Conservation (phyloP, 495 filamentous ascomycete species). For the Melanomma pulvis-pyrius region DNA sequence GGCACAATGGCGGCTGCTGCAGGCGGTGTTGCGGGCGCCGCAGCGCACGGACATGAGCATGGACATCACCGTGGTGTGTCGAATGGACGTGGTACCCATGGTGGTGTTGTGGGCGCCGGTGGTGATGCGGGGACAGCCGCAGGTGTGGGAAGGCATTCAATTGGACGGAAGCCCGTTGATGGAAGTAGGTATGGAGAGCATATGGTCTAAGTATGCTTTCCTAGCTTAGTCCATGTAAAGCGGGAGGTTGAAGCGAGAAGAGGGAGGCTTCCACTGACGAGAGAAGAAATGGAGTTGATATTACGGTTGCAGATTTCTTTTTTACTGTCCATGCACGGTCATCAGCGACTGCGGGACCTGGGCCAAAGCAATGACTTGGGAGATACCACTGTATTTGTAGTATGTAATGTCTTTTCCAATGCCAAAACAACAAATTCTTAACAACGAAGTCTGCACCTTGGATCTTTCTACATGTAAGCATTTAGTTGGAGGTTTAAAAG, state of each 20-base stretch:
- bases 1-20: constrained; percentile 32
- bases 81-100: constrained; percentile 30
- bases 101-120: constrained; percentile 21
- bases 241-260: no score
- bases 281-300: not conserved
- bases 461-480: no score
- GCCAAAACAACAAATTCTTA: not conserved
- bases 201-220: constrained; percentile 17
- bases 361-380: not conserved
- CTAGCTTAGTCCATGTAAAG: no score
- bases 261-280: not conserved
- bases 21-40: constrained; percentile 1
- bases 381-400: constrained; percentile 21
- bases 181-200: constrained; percentile 25
- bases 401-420: not conserved
- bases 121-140: not conserved
- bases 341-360: not conserved
- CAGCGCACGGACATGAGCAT: constrained; percentile 6
- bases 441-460: not conserved
- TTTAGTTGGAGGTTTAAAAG: no score
- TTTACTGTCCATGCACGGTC: not conserved
- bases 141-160: constrained; percentile 3
- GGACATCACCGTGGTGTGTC: constrained; percentile 1
- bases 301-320: not conserved
- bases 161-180: constrained; percentile 24